Conservation (phyloP, 306 rosid species). For the Medicago arabica region DNA sequence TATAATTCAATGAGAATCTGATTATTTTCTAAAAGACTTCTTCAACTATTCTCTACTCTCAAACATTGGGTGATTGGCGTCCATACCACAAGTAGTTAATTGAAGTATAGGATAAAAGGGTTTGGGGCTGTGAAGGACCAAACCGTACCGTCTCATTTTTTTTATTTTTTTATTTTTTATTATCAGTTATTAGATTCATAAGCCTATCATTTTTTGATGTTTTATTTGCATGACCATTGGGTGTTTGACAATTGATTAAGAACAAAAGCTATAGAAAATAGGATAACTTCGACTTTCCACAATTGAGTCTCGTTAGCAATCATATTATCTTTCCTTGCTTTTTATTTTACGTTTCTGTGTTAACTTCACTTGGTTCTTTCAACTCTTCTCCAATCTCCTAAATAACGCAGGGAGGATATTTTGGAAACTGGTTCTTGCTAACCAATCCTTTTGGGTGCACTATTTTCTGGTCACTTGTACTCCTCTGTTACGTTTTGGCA, state of each 20-base stretch:
- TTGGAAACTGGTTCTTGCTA: neutral
- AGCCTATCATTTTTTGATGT: neutral
- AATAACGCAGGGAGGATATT: neutral
- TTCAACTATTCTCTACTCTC: too few species aligned
- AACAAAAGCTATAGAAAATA: neutral
- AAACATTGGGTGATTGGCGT: too few species aligned
- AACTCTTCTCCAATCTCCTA: neutral
- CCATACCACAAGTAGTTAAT: too few species aligned
- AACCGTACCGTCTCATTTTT: too few species aligned
- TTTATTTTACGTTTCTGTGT: neutral
- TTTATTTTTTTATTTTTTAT: too few species aligned
- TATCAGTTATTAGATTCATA: neutral
- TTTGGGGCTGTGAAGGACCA: too few species aligned
- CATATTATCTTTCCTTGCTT: neutral
- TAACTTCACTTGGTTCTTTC: neutral
- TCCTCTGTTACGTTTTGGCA: neutral
- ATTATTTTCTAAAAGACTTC: too few species aligned
- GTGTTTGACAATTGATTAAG: constrained; percentile 7
- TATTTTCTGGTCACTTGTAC: constrained; percentile 23
- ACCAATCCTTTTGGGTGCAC: neutral
- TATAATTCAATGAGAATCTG: too few species aligned
- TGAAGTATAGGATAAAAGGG: too few species aligned
- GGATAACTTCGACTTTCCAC: neutral
- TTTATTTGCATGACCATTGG: neutral
- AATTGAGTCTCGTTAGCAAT: neutral